phyloP scores from a whole-genome alignment of 768 basidiomycete species.

The Russula earlei region DNA sequence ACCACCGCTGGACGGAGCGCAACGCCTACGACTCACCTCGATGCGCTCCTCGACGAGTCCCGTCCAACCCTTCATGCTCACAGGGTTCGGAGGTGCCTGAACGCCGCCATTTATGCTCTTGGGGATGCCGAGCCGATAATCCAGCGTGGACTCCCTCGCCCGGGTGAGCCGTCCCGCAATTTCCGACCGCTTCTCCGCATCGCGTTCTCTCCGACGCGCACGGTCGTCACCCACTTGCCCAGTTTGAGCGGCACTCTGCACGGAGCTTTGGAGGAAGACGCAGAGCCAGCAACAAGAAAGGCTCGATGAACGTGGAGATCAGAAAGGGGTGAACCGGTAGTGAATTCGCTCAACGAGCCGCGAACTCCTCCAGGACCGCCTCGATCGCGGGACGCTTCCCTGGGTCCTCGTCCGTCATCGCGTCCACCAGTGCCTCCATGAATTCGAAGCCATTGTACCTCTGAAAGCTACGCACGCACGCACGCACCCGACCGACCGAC shows the following conservation, averaged over 20 bases:
- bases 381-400: background rate
- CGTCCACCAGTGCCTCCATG: constrained; percentile 20
- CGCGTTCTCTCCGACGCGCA: constrained; percentile 36
- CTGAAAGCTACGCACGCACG: constrained; percentile 9
- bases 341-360: background rate
- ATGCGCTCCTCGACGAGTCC: constrained; percentile 71
- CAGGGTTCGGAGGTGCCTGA: constrained; percentile 40
- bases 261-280: constrained; percentile 3
- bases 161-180: constrained; percentile 46
- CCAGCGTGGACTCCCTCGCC: constrained; percentile 66
- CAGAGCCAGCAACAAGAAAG: constrained; percentile 23
- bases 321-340: background rate
- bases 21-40: constrained; percentile 39
- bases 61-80: constrained; percentile 64
- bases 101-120: constrained; percentile 24
- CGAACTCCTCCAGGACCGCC: background rate
- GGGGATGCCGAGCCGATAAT: constrained; percentile 57
- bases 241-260: constrained; percentile 3
- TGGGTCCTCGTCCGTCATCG: background rate
- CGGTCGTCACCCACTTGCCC: constrained; percentile 29
- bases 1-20: background rate
- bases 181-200: constrained; percentile 42
- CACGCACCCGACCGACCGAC: too few species aligned
- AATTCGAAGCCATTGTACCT: constrained; percentile 21
- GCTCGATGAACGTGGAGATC: constrained; percentile 21